Base-by-base conservation (phyloP, 2,329 filamentous ascomycete species). In the Aureobasidium sp. region DNA sequence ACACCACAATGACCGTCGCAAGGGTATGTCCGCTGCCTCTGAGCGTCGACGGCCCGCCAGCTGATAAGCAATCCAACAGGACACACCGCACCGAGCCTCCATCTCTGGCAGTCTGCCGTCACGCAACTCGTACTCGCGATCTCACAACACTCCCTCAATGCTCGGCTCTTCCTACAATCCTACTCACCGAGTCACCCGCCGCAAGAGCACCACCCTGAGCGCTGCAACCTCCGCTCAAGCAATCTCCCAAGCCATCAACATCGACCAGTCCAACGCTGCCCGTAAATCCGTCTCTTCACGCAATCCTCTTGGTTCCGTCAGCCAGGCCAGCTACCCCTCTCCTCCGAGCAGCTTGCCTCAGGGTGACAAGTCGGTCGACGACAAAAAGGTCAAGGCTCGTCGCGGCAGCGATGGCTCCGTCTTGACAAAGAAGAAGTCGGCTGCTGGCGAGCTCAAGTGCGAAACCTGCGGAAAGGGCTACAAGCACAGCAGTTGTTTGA, bases 401-500 rank as follows among this genome's bases (percentile, higher is more conserved):
- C 81, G 85, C 67, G 84, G 91, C 64, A 97, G 92, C 74, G 93
- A 97, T 74, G 92, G 91, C 65, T 90, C 93, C 68, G 86, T 89
- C 69, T 81, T 93, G 66, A 80, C 82, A 70, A 87, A 88, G 69
- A 89, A 93, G 80, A 92, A 91, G 79, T 84, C 85, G 76, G 89
- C 85, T 78, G 85, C 87, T 72, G 86, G 87, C 72, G 93, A 97
- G 76, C 85, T 99, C 74, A 91, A 89, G 77, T 99, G 94, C 81
- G 91, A 96, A 75, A 93, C 92, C 78, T 99, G 94, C 82, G 93
- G 93, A 77, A 99, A 99, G 84, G 91, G 91, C 79, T 99, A 99
- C 86, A 99, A 99, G 87, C 94, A 99, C 84, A 96, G 92, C 86
- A 97, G 94, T 82, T 99, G 94, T 86, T 86, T 99, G 82, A 95